Evolutionary conservation across 2,329 filamentous ascomycete species (phyloP), one percentile per base, ranked within the genome.

Genomic region (Aureobasidium sp.): DNA sequence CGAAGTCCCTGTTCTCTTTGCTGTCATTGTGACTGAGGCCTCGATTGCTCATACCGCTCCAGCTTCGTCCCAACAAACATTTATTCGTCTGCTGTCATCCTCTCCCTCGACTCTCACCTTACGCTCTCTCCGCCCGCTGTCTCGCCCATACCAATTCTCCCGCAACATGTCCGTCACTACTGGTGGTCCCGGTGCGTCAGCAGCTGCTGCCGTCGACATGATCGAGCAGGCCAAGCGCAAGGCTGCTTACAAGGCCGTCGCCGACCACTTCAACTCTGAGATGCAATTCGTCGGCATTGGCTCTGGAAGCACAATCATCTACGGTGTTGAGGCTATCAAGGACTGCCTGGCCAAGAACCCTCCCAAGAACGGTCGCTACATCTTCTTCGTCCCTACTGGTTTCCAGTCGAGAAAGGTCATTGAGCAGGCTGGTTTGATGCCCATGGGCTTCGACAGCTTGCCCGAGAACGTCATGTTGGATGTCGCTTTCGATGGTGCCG

Each of bases 401-500:
- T 93, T 87, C 78, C 91, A 96, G 73, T 94, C 89, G 47, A 90
- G 90, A 68, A 88, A 91, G 69, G 84, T 97, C 59, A 95, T 99
- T 70, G 83, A 90, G 65, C 79, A 82, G 53, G 90, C 91, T 23
- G 90, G 90, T 2, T 79, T 97, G 61, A 84, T 83, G 27, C 85
- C 94, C 13, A 84, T 91, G 61, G 85, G 86, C 67, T 89, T 96
- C 69, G 88, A 93, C 70, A 84, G 88, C 64, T 79, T 95, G 17
- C 87, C 89, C 0, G 72, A 80, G 44, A 80, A 81, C 60, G 78
- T 78, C 17, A 72, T 86, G 72, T 82, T 99, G 32, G 93, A 97
- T 70, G 88, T 97, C 20, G 90, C 89, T 55, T 99, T 99, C 73
- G 94, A 99, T 72, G 94, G 94, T 60, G 94, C 94, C 4, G 94